These are phyloP conservation scores for Globisporangium lucens DNA, from an alignment of 352 stramenopile species.

Conservation along the genomic window DNA sequence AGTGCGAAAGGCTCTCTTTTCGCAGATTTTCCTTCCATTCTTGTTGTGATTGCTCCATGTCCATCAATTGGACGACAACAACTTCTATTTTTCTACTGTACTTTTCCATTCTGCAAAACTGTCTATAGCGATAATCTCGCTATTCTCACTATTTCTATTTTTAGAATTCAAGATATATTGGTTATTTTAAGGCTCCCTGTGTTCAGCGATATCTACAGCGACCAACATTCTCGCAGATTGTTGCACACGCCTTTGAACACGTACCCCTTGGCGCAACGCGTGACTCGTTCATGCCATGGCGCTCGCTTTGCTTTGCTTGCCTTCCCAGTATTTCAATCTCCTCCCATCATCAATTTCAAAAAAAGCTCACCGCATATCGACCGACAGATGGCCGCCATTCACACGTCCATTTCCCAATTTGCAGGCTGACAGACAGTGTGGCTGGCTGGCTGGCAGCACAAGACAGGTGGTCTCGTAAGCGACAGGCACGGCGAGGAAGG, in stretches of 20 bases:
- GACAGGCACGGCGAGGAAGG: neutral
- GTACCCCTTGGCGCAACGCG: neutral
- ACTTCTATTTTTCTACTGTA: neutral
- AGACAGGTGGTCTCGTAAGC: neutral
- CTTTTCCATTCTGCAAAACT: neutral
- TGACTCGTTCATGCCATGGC: neutral
- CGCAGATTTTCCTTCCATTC: neutral
- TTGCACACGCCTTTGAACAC: neutral
- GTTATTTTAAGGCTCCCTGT: neutral
- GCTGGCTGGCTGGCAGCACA: neutral
- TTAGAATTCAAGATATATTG: neutral
- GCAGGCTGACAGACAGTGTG: neutral
- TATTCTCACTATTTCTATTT: neutral
- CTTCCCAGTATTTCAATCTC: neutral
- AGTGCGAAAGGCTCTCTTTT: neutral
- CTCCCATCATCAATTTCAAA: constrained; percentile 7
- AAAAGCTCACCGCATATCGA: neutral
- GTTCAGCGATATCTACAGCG: neutral
- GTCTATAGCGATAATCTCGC: neutral
- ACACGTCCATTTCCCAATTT: neutral
- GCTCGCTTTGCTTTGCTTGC: neutral
- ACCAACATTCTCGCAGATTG: neutral
- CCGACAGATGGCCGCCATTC: neutral
- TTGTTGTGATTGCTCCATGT: neutral
- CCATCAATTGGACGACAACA: constrained; percentile 2